Conservation (phyloP, 345 rosid genomes). For the Camelina hispida region DNA sequence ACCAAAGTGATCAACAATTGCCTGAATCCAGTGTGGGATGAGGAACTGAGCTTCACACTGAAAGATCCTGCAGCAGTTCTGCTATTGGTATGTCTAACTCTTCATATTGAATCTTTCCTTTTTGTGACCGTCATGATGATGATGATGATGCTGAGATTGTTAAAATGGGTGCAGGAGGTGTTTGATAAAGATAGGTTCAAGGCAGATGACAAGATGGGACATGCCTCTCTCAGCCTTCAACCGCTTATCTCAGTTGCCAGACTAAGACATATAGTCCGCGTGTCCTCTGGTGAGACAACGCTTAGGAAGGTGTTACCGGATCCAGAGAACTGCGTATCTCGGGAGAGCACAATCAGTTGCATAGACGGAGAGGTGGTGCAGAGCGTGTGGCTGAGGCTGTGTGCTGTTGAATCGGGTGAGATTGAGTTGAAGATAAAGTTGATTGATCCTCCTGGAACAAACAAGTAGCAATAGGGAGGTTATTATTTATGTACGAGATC, state of each 20-base stretch:
- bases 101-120: conserved; percentile 12
- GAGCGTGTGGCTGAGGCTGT: conserved; percentile 82
- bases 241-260: conserved; percentile 84
- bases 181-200: conserved; percentile 96
- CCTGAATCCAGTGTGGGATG: conserved; percentile 96
- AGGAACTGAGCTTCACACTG: conserved; percentile 78
- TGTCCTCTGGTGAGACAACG: conserved; percentile 70
- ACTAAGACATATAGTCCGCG: conserved; percentile 69
- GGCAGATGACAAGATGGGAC: conserved; percentile 99
- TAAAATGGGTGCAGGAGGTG: conserved; percentile 68
- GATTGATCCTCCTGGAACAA: conserved; percentile 52
- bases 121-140: neutral
- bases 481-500: conserved; percentile 26
- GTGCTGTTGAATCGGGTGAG: conserved; percentile 92
- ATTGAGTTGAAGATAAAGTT: conserved; percentile 80
- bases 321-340: conserved; percentile 72
- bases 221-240: conserved; percentile 82
- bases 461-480: neutral
- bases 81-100: conserved; percentile 53
- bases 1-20: conserved; percentile 92
- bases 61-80: conserved; percentile 72
- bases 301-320: conserved; percentile 86
- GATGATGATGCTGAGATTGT: conserved; percentile 26
- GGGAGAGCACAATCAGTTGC: conserved; percentile 82
- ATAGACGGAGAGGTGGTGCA: conserved; percentile 85